Conservation (phyloP, 2,329 filamentous ascomycete genomes). For the Colletotrichum orbiculare region DNA sequence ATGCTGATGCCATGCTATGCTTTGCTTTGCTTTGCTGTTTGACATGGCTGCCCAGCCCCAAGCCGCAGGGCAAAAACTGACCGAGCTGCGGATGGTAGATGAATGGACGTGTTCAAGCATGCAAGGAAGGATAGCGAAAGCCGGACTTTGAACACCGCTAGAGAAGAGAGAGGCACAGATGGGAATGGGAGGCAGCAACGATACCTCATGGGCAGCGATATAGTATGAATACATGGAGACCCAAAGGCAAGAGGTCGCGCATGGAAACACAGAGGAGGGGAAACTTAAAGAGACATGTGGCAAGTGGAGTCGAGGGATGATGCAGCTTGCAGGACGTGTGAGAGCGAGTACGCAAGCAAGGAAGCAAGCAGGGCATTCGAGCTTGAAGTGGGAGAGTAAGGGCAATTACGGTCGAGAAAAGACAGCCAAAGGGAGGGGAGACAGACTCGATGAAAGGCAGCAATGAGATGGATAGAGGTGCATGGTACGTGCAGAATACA, state of each 20-base stretch:
- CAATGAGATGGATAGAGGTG: neutral
- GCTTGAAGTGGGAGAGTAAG: slow-evolving; percentile 4
- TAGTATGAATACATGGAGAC: slow-evolving; percentile 3
- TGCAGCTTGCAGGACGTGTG: neutral
- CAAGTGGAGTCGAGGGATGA: neutral
- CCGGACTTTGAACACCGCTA: slow-evolving; percentile 1
- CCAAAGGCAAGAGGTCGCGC: neutral
- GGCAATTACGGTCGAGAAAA: neutral
- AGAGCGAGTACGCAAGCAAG: slow-evolving; percentile 1
- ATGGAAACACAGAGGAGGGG: neutral
- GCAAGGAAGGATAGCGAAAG: slow-evolving; percentile 21
- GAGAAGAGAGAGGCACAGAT: slow-evolving; percentile 4
- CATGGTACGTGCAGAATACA: slow-evolving; percentile 1
- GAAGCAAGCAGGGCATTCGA: slow-evolving; percentile 2
- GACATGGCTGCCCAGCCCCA: too few species aligned
- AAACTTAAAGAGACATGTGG: slow-evolving; percentile 5
- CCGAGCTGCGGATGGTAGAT: too few species aligned
- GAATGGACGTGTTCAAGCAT: neutral
- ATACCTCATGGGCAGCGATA: slow-evolving; percentile 18
- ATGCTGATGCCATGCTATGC: too few species aligned
- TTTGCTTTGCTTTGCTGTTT: too few species aligned
- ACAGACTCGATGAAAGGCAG: slow-evolving; percentile 10
- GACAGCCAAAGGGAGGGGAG: neutral
- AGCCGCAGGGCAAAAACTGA: too few species aligned
- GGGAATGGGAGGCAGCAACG: slow-evolving; percentile 23